These are phyloP conservation scores for Lodderomyces theae DNA, from an alignment of 1,139 yeast genomes.

Conservation along the genomic window DNA sequence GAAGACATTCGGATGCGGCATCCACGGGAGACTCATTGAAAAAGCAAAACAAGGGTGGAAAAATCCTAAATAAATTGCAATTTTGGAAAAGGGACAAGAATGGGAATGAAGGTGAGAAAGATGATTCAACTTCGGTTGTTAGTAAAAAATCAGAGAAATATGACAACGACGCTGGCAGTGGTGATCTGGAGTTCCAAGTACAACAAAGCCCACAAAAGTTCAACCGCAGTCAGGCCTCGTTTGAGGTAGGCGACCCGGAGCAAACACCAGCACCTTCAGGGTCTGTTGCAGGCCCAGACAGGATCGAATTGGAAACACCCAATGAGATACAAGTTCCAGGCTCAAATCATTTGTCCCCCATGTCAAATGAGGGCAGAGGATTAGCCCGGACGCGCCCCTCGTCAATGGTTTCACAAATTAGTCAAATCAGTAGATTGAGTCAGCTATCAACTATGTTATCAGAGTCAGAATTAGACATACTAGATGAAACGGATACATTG, in stretches of 20 bases:
- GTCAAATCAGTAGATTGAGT: constrained; percentile 54
- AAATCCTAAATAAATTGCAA: constrained; percentile 35
- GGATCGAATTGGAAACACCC: neutral
- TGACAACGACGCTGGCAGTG: constrained; percentile 8
- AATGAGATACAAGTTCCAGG: neutral
- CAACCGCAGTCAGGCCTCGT: neutral
- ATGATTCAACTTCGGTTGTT: constrained; percentile 11
- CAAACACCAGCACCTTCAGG: neutral
- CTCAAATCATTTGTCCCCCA: constrained; percentile 12
- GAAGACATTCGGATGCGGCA: constrained; percentile 17
- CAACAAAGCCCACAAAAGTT: constrained; percentile 4
- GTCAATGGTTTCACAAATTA: constrained; percentile 64
- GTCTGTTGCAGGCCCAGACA: neutral
- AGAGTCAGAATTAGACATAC: constrained; percentile 42
- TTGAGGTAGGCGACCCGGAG: neutral
- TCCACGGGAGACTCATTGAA: constrained; percentile 13
- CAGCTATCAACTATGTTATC: constrained; percentile 54
- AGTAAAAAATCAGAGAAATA: constrained; percentile 9
- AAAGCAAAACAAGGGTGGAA: constrained; percentile 20
- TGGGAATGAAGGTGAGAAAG: constrained; percentile 8
- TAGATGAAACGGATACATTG: constrained; percentile 48
- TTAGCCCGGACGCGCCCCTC: constrained; percentile 50
- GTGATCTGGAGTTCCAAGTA: constrained; percentile 6
- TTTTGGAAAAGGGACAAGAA: constrained; percentile 39
- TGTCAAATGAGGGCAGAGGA: constrained; percentile 10